Evolutionary conservation across 129 eudicot species (phyloP), one percentile per base, ranked within the genome.

Genomic region (Flaveria sonorensis): DNA sequence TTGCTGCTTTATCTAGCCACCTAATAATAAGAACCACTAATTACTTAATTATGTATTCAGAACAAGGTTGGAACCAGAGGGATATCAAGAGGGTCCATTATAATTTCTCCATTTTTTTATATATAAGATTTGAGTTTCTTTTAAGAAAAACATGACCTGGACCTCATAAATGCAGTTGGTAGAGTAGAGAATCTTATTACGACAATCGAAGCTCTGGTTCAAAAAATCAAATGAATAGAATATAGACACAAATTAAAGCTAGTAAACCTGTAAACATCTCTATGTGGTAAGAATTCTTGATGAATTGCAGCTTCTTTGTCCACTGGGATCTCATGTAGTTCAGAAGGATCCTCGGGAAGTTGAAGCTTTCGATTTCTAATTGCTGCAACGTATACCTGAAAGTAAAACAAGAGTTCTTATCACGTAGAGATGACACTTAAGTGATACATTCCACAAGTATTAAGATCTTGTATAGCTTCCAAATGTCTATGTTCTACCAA

Each of bases 1-100:
- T 79, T 9, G 96, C 92, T 83, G 96, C 96, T 79, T 85, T 87
- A 77, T 89, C 96, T 32, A 89, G 69, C 77, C 78, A 89, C 89
- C 96, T 89, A 61, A 32, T 16, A 39, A 62, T 19, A 19, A 43
- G 73, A 14, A 47, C 43, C 60, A 24, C 2, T 1, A 70, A 50
- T 26, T 18, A 28, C 26, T 26, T 50, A 24, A 36, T 36, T 36
- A 36, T 36, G 40, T 36, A 36, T 36, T 36, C 40, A 36, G 1
- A 36, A 30, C 36, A 30, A 4, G 36, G 36, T 3, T 26, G 30
- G 30, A 26, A 30, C 36, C 5, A 30, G 36, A 5, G 4, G 4
- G 3, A 30, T 30, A 30, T 30, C 36, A 30, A 30, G 5, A 4
- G 36, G 36, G 3, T 2, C 6, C 6, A 30, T 30, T 30, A 3